Evolutionary conservation across 2,329 filamentous ascomycete species (phyloP).

Genomic region (Colletotrichum caudatum): DNA sequence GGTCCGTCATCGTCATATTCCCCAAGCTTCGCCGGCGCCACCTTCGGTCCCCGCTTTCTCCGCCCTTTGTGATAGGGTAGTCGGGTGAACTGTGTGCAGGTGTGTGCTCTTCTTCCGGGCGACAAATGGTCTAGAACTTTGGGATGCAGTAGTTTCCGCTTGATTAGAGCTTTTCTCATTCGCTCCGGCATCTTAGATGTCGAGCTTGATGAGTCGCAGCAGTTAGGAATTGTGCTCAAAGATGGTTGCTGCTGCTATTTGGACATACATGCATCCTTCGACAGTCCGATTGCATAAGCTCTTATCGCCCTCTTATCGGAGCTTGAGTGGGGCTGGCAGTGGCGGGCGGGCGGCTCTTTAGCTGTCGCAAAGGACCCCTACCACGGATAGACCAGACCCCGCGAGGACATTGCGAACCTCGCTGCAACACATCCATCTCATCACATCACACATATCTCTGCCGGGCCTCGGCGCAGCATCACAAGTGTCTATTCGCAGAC

Average conservation of each 20-base stretch:
- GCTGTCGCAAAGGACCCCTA: neutral
- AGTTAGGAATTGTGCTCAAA: too few species aligned
- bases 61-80: conserved; percentile 52
- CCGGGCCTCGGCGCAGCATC: neutral
- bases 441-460: neutral
- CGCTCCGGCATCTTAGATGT: neutral
- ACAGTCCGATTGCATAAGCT: neutral
- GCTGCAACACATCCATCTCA: neutral
- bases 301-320: conserved; percentile 20
- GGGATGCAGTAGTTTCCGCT: conserved; percentile 2
- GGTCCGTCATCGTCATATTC: conserved; percentile 6
- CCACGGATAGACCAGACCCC: conserved; percentile 12
- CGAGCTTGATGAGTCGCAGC: neutral
- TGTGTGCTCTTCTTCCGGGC: conserved; percentile 19
- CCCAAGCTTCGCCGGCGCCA: conserved; percentile 17
- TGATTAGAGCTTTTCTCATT: neutral
- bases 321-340: conserved; percentile 24
- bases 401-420: conserved; percentile 20
- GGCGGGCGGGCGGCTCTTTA: neutral
- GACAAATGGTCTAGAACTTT: neutral
- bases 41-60: conserved; percentile 44
- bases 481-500: too few species aligned
- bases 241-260: neutral
- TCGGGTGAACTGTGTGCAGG: conserved; percentile 4
- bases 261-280: too few species aligned